Evolutionary conservation across 108 stramenopile species (phyloP).

Genomic region (Parmales sp.): DNA sequence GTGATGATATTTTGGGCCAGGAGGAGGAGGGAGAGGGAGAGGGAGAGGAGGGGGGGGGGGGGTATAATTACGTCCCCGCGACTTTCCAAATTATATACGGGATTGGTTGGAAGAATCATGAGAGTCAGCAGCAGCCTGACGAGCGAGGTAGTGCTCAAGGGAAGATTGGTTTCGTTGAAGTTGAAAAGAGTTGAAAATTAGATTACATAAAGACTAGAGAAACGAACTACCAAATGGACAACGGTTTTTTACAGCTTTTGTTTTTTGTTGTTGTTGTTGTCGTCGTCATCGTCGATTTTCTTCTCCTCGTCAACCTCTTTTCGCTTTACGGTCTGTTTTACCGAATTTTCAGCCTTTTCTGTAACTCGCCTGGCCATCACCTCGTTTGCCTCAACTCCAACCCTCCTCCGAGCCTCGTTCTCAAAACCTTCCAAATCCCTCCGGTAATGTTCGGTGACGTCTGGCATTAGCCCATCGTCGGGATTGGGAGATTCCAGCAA

Average conservation of each 20-base stretch:
- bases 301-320: too few species aligned
- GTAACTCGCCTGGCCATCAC: too few species aligned
- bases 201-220: neutral
- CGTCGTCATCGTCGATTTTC: neutral
- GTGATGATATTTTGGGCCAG: too few species aligned
- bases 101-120: constrained; percentile 95
- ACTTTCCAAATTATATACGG: constrained; percentile 84
- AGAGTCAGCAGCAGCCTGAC: constrained; percentile 73
- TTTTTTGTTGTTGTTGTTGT: neutral
- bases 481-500: too few species aligned
- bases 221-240: neutral
- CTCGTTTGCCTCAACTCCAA: too few species aligned
- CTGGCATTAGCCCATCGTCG: too few species aligned
- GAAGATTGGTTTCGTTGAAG: too few species aligned
- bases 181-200: constrained; percentile 49
- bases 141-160: constrained; percentile 62
- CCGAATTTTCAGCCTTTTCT: too few species aligned
- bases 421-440: too few species aligned
- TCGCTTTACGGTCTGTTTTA: too few species aligned
- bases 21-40: constrained; percentile 31
- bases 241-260: neutral
- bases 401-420: too few species aligned
- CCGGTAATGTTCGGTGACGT: too few species aligned
- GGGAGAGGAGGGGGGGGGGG: constrained; percentile 32
- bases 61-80: constrained; percentile 35